Evolutionary conservation across 176 grass and related monocot species (phyloP), one percentile per base, ranked within the genome.

Genomic region (Poa pratensis): DNA sequence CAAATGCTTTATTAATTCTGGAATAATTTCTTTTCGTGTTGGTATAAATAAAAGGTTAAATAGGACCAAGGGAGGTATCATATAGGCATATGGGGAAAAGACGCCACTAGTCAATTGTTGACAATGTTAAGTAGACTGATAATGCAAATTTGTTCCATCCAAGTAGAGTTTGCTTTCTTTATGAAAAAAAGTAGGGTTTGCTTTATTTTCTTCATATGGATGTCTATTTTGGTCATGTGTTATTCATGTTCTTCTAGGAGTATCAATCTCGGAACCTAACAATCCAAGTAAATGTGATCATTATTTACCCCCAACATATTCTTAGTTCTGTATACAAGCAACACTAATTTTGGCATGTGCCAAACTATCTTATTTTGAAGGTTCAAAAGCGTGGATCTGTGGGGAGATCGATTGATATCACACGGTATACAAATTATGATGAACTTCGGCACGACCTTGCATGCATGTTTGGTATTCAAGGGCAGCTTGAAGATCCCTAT

Each of bases 311-410:
- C 49, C 15, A 66, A 46, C 2, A 18, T 68, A 57, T 87, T 39
- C 34, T 76, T 32, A 48, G 15, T 59, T 43, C 51, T 43, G 3
- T 78, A 14, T 71, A 9, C 1, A 37, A 32, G 2, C 37, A 68
- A 24, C 55, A 53, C 19, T 86, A 19, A 81, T 75, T 55, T 69
- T 85, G 32, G 80, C 83, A n/a, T 80, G 46, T 76, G 3, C 8
- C 37, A 55, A 83, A 79, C 75, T 43, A 81, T 80, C 82, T 82
- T 83, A 9, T 35, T 54, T 89, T 92, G 83, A 89, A 98, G 96
- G 97, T 99, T 87, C 97, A 99, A 92, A 99, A 99, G 82, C 90
- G 97, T 55, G 97, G 97, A 85, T 96, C 97, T 58, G 94, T 99
- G 28, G 97, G 97, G 14, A 94, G 97, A 76, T 99, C 91, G 55